Percentiles rank a stretch among this genome's conserved stretches.
Conservation (phyloP, 352 stramenopile genomes). For the Phytophthora cryptogea region DNA sequence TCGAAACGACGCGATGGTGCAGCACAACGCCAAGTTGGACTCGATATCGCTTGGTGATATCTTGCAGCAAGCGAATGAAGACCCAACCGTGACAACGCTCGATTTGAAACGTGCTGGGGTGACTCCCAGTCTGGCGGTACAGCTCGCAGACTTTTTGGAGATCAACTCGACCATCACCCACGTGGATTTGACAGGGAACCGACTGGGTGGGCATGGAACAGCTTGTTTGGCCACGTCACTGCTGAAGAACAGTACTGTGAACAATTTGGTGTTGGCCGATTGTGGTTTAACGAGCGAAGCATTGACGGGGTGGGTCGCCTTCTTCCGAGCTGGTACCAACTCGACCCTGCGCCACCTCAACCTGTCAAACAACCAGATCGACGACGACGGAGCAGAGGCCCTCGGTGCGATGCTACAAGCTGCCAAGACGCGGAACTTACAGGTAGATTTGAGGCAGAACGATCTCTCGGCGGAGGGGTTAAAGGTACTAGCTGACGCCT, state of each 20-base stretch:
- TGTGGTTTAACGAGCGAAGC: constrained; percentile 40
- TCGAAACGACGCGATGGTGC: constrained; percentile 14
- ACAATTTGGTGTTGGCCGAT: constrained; percentile 28
- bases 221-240: constrained; percentile 43
- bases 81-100: constrained; percentile 20
- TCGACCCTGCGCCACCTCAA: constrained; percentile 36
- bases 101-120: constrained; percentile 33
- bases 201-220: constrained; percentile 41
- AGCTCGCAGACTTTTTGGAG: constrained; percentile 55
- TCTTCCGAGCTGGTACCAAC: constrained; percentile 32
- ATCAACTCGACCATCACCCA: constrained; percentile 42
- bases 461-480: constrained; percentile 26
- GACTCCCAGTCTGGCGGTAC: constrained; percentile 45
- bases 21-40: constrained; percentile 37
- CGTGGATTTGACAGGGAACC: constrained; percentile 44
- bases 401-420: constrained; percentile 34
- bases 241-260: constrained; percentile 35
- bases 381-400: constrained; percentile 32
- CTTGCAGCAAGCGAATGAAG: constrained; percentile 21
- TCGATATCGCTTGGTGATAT: constrained; percentile 24
- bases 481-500: constrained; percentile 26
- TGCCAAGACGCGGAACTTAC: constrained; percentile 17
- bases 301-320: constrained; percentile 31
- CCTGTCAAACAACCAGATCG: constrained; percentile 48
- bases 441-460: constrained; percentile 45